Conservation (phyloP, 345 rosid species). For the Gossypium ekmanianum region DNA sequence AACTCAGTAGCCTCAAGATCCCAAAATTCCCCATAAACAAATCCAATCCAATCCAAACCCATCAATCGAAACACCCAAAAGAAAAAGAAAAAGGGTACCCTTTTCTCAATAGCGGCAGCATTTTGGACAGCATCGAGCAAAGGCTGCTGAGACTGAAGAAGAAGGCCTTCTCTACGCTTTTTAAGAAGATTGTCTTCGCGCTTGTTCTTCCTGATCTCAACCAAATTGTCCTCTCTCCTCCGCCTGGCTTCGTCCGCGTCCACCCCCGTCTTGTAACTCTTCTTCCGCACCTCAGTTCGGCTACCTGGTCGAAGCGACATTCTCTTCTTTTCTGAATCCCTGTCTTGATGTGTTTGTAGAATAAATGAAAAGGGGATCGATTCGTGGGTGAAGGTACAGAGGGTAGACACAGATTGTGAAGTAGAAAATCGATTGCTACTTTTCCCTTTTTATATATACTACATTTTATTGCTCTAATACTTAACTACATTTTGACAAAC, state of each 20-base stretch:
- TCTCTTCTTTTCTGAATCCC: background rate
- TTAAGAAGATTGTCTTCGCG: conserved; percentile 34
- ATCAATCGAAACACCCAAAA: conserved; percentile 5
- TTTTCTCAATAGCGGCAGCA: conserved; percentile 42
- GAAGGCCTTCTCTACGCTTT: conserved; percentile 51
- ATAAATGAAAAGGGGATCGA: background rate
- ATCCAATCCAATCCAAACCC: conserved; percentile 14
- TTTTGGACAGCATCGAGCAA: conserved; percentile 29
- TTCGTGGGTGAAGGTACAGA: background rate
- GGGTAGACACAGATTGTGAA: background rate
- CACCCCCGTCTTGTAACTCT: conserved; percentile 1
- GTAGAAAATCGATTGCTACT: background rate
- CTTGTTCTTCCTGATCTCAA: conserved; percentile 44
- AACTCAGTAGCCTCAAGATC: background rate
- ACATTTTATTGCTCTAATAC: background rate
- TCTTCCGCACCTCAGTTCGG: conserved; percentile 2
- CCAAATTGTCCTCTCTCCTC: conserved; percentile 52
- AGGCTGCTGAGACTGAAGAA: conserved; percentile 39
- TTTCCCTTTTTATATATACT: background rate
- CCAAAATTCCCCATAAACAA: conserved; percentile 11
- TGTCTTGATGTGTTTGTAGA: background rate
- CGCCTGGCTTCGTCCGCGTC: conserved; percentile 34
- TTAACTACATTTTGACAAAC: background rate
- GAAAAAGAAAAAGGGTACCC: conserved; percentile 27
- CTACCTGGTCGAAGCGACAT: conserved; percentile 45